These are phyloP conservation scores for Rhodomyrtus tomentosa DNA, from an alignment of 345 rosid species.

Conservation along the genomic window DNA sequence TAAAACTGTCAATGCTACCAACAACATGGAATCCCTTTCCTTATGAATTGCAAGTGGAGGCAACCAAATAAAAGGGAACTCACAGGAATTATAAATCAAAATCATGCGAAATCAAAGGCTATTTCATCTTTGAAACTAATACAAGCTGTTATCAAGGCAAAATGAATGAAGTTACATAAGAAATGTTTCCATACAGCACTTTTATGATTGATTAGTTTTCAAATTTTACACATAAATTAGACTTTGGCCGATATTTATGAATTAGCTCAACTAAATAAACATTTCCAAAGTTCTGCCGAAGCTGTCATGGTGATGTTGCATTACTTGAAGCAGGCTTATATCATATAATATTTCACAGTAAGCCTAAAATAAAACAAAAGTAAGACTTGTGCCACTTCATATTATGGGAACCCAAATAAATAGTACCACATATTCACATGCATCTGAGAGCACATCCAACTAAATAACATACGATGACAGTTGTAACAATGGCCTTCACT, in stretches of 20 bases:
- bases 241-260: background rate
- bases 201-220: background rate
- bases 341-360: background rate
- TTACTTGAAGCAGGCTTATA: background rate
- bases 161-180: background rate
- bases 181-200: background rate
- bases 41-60: background rate
- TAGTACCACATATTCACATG: background rate
- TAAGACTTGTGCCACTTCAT: background rate
- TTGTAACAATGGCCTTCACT: constrained; percentile 65
- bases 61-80: background rate
- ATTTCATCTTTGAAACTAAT: background rate
- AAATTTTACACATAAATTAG: background rate
- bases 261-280: background rate
- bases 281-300: background rate
- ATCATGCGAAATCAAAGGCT: background rate
- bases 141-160: background rate
- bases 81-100: background rate
- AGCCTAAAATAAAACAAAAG: background rate
- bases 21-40: background rate
- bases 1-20: background rate
- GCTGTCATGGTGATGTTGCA: background rate
- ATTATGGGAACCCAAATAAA: background rate
- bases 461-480: constrained; percentile 58
- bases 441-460: background rate